Evolutionary conservation across 169 alveolate genomes (phyloP), one percentile per base, ranked within the genome.

Genomic region (Besnoitia besnoiti): DNA sequence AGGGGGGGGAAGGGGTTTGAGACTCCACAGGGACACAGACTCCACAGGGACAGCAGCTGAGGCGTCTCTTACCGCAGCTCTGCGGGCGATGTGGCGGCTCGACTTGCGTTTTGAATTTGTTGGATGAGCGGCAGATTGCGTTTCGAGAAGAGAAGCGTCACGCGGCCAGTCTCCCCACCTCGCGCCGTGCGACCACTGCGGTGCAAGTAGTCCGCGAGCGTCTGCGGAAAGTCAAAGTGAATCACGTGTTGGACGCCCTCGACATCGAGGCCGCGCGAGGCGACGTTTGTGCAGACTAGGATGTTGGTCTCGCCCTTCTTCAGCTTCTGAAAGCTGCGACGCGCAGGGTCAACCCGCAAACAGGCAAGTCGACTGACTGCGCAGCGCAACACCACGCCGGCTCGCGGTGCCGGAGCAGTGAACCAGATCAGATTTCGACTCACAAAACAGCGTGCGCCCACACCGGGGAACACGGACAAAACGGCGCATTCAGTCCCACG

Each of bases 161-260:
- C 99, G 91, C 97, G 93, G 5, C 99, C 99, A 94, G 97, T 97
- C 88, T 97, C 97, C 10, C 99, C 99, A 0, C 99, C 99, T 67
- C 99, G 97, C 16, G 99, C 99, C 0, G 99, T 99, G 79, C 99
- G 97, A 21, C 99, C 99, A n/a, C 97, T 97, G 94, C 99, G 96
- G 91, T 98, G 99, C 39, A 98, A 95, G 85, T 98, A 99, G 49
- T 98, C 97, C 76, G 97, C 97, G 35, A 98, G 97, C 61, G 97
- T 97, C 90, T 96, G 97, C 10, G 99, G 99, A 96, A 99, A 97
- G 95, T 98, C 99, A 94, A 96, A 99, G 94, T 98, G 99, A 35
- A 99, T 97, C 51, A 99, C 99, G 84, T 96, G 97, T 79, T 97
- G 95, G 44, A 98, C 99, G n/a, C 98, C 98, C 55, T 97, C 99